A percentile compares a stretch with the other conserved stretches of the same genome.
Conservation (phyloP, 371 early-diverging fungal genomes). For the Batkoa obscura region DNA sequence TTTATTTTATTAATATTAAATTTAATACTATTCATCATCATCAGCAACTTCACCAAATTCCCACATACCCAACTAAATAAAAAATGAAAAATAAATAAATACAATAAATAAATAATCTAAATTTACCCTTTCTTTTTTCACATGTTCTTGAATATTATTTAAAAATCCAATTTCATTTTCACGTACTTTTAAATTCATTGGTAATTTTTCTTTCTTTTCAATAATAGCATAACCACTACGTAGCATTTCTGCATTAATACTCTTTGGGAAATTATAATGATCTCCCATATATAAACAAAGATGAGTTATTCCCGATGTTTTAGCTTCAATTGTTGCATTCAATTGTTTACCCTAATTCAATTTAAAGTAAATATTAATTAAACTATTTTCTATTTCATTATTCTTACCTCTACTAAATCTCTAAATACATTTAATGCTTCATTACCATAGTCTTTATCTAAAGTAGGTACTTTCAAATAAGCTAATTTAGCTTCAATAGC, state of each 20-base stretch:
- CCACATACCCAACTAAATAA: slow-evolving; percentile 46
- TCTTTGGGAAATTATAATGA: slow-evolving; percentile 27
- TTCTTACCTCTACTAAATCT: slow-evolving; percentile 22
- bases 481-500: slow-evolving; percentile 72
- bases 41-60: slow-evolving; percentile 76
- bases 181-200: slow-evolving; percentile 25
- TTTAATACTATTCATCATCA: slow-evolving; percentile 29
- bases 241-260: slow-evolving; percentile 59
- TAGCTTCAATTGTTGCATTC: slow-evolving; percentile 53
- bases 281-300: slow-evolving; percentile 50
- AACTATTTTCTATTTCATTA: neutral
- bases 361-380: slow-evolving; percentile 6
- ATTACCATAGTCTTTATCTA: slow-evolving; percentile 49
- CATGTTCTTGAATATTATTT: slow-evolving; percentile 17
- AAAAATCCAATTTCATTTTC: slow-evolving; percentile 11
- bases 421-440: slow-evolving; percentile 51
- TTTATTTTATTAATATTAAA: neutral
- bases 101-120: neutral
- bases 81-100: neutral
- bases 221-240: slow-evolving; percentile 49
- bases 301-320: slow-evolving; percentile 30
- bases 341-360: slow-evolving; percentile 33
- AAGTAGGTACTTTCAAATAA: slow-evolving; percentile 43
- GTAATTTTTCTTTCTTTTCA: slow-evolving; percentile 30
- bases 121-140: slow-evolving; percentile 42